A percentile compares a stretch with the other conserved stretches of the same genome.
These are phyloP conservation scores for Millerozyma miso DNA, from an alignment of 805 yeast genomes.

Conservation along the genomic window DNA sequence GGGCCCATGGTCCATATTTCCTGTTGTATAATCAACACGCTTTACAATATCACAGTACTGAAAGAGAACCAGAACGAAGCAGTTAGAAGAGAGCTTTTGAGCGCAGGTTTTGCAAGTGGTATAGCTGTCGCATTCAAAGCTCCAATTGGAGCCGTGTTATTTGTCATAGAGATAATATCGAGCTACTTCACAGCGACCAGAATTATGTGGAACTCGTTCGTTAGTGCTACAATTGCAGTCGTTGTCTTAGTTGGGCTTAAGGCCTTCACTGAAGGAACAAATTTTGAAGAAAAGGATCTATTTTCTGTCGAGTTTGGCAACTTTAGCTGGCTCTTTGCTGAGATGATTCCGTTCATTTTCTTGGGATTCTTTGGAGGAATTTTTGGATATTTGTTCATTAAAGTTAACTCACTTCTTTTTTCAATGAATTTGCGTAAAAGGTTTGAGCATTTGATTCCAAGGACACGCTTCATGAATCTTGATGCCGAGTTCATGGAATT, in stretches of 20 bases:
- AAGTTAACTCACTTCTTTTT: conserved; percentile 36
- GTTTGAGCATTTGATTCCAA: conserved; percentile 18
- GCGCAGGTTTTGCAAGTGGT: conserved; percentile 81
- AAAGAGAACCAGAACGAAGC: conserved; percentile 51
- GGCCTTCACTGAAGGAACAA: conserved; percentile 35
- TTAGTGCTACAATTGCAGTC: conserved; percentile 71
- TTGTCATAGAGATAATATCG: conserved; percentile 66
- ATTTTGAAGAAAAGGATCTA: conserved; percentile 43
- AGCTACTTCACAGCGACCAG: conserved; percentile 59
- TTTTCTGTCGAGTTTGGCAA: conserved; percentile 66
- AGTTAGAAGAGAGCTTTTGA: conserved; percentile 56
- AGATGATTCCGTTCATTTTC: conserved; percentile 65
- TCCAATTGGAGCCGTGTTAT: conserved; percentile 84
- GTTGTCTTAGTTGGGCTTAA: conserved; percentile 46
- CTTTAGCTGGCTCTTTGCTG: conserved; percentile 68
- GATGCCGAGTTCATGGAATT: conserved; percentile 45
- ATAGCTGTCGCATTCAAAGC: conserved; percentile 82
- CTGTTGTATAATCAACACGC: conserved; percentile 48
- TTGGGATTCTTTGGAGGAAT: conserved; percentile 70
- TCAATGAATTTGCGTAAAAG: conserved; percentile 29
- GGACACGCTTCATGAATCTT: conserved; percentile 11
- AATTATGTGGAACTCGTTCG: conserved; percentile 80
- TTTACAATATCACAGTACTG: conserved; percentile 24
- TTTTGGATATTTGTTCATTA: conserved; percentile 53
- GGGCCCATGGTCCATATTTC: conserved; percentile 84